Base-by-base conservation (phyloP, 1,139 yeast species). In the Yamadazyma aaseri region DNA sequence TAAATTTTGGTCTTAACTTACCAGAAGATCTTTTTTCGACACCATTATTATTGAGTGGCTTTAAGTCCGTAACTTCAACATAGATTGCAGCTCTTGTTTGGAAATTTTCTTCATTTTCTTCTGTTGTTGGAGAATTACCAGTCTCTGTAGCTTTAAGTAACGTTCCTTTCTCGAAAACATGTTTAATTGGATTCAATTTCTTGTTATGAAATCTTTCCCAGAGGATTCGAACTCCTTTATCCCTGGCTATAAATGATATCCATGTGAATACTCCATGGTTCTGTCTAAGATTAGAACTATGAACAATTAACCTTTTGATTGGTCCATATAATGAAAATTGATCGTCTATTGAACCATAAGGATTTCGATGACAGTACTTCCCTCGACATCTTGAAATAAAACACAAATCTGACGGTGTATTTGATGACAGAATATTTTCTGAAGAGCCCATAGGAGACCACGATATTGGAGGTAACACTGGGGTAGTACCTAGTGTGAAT, bases 211-310 rank as follows among this genome's bases (percentile, higher is more conserved):
- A 10, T 22, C 12, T 22, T 6, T 33, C 28, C 28, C 52, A 53
- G 3, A 47, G 34, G 35, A 42, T 44, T 28, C 35, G 41, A 39
- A 64, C 45, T 5, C 56, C 61, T 3, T 47, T 43, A 40, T 71
- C 76, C 33, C 58, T 56, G 36, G 55, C 51, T 44, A 66, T 46
- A 10, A 71, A 42, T 0, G 74, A 54, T 5, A 67, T 43, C 64
- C 74, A 64, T 0, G 75, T 52, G 33, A 67, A 59, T 0, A 72
- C 62, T 1, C 72, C 75, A 45, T 55, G 60, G 32, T 57, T 55
- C 29, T 58, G 54, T 30, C 63, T 45, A 65, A 55, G 1, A 47
- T 35, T 17, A n/a, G n/a, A n/a, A n/a, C n/a, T n/a, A n/a, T n/a
- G n/a, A n/a, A n/a, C n/a, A n/a, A n/a, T n/a, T n/a, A n/a, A n/a